Percentiles rank a stretch among this genome's conserved stretches.
phyloP scores from a whole-genome alignment of 2,329 filamentous ascomycete genomes.

The Beauveria varroae region DNA sequence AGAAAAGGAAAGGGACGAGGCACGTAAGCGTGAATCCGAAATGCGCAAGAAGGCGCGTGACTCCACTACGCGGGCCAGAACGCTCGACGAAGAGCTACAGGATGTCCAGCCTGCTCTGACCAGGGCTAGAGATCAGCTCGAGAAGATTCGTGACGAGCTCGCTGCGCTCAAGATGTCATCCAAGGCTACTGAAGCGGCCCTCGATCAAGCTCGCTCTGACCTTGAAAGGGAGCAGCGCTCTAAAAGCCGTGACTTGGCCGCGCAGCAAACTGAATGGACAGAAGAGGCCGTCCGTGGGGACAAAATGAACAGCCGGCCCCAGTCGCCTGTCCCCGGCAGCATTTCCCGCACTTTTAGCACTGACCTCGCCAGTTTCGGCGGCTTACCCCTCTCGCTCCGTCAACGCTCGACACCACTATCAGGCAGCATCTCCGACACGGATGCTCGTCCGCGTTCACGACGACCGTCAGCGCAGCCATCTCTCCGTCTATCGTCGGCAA shows the following conservation, averaged over 20 bases:
- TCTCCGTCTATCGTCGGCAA: conserved; percentile 16
- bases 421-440: conserved; percentile 29
- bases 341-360: conserved; percentile 46
- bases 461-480: conserved; percentile 43
- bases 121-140: conserved; percentile 56
- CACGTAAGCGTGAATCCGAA: conserved; percentile 73
- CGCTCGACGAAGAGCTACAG: conserved; percentile 78
- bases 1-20: conserved; percentile 88
- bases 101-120: conserved; percentile 55
- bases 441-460: conserved; percentile 30
- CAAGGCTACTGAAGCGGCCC: conserved; percentile 56
- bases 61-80: conserved; percentile 57
- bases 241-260: conserved; percentile 23
- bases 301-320: conserved; percentile 40
- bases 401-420: conserved; percentile 43
- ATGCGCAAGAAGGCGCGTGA: conserved; percentile 86
- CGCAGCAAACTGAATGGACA: conserved; percentile 39
- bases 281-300: conserved; percentile 40
- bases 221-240: conserved; percentile 40
- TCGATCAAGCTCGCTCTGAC: conserved; percentile 47
- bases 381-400: conserved; percentile 16
- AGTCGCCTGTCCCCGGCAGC: conserved; percentile 43
- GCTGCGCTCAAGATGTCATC: conserved; percentile 57
- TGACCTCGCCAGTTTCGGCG: conserved; percentile 40
- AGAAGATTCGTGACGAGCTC: conserved; percentile 50